A percentile compares a stretch with the other conserved stretches of the same genome.
Conservation (phyloP, 768 basidiomycete species). For the Mycena crocata region DNA sequence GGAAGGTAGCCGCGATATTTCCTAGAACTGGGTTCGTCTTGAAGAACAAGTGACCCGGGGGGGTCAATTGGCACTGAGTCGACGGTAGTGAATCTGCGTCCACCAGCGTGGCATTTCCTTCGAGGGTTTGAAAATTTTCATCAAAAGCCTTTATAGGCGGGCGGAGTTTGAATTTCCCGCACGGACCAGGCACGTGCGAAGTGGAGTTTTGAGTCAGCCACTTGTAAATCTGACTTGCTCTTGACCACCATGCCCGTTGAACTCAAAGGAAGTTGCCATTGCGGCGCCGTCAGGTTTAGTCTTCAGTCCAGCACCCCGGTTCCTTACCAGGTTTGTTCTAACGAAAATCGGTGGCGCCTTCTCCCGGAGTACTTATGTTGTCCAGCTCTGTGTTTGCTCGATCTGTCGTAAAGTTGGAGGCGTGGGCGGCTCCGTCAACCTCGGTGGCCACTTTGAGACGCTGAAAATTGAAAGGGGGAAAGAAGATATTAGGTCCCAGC, state of each 20-base stretch:
- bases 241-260: slow-evolving; percentile 61
- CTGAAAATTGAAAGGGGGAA: slow-evolving; percentile 64
- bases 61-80: slow-evolving; percentile 61
- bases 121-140: slow-evolving; percentile 32
- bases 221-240: not conserved
- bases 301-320: slow-evolving; percentile 67
- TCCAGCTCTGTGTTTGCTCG: slow-evolving; percentile 71
- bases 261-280: slow-evolving; percentile 67
- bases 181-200: slow-evolving; percentile 22
- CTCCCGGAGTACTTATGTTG: no score
- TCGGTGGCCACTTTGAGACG: slow-evolving; percentile 65
- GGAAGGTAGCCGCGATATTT: slow-evolving; percentile 56
- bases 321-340: slow-evolving; percentile 66
- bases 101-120: slow-evolving; percentile 65
- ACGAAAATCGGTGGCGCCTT: no score
- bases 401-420: slow-evolving; percentile 81
- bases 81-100: slow-evolving; percentile 51
- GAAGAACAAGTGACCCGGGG: slow-evolving; percentile 52
- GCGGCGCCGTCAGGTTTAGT: slow-evolving; percentile 61
- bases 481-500: slow-evolving; percentile 61
- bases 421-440: slow-evolving; percentile 71
- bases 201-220: no score
- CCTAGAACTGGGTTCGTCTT: slow-evolving; percentile 59
- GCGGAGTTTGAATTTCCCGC: no score
- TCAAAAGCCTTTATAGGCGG: no score